Conservation (phyloP, 1,139 yeast species). For the Hansenula lynferdii region DNA sequence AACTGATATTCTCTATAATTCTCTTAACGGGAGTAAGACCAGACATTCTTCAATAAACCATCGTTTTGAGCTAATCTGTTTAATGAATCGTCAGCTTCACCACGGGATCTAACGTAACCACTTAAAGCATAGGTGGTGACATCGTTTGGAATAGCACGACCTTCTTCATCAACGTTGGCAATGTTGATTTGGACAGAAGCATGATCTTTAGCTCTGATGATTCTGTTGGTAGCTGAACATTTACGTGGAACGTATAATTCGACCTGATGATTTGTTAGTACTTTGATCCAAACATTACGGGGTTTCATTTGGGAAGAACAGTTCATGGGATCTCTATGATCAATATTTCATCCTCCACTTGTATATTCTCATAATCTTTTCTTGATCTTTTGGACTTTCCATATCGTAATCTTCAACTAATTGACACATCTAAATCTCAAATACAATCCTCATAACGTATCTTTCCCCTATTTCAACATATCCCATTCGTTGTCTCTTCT, state of each 20-base stretch:
- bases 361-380: no score
- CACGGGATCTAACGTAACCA: constrained; percentile 89
- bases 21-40: constrained; percentile 96
- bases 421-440: no score
- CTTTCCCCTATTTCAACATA: neutral
- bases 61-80: constrained; percentile 99
- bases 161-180: constrained; percentile 89
- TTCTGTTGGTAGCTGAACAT: constrained; percentile 99
- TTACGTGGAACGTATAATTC: constrained; percentile 99
- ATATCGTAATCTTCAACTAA: no score
- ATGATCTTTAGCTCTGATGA: constrained; percentile 99
- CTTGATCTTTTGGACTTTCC: no score
- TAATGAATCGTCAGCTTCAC: constrained; percentile 98
- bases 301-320: constrained; percentile 7
- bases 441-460: neutral
- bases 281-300: neutral
- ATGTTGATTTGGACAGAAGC: constrained; percentile 94
- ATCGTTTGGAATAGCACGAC: constrained; percentile 90
- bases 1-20: neutral
- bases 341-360: no score
- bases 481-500: no score
- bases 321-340: no score
- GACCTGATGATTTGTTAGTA: constrained; percentile 47
- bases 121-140: constrained; percentile 94
- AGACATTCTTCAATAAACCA: constrained; percentile 97